Conservation (phyloP, 1,284 basidiomycete species). For the Puccinia hordei region DNA sequence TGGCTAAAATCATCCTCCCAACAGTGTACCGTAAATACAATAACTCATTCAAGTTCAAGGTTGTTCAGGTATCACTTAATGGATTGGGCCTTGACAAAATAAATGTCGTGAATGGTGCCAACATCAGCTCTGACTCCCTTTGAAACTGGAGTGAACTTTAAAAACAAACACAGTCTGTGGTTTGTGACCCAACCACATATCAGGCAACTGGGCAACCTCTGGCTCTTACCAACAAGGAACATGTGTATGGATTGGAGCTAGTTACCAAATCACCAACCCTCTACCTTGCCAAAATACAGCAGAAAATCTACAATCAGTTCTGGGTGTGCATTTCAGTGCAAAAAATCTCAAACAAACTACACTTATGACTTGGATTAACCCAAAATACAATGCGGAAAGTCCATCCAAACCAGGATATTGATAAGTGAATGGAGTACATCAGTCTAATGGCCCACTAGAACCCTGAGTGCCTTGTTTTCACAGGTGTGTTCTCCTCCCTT, state of each 20-base stretch:
- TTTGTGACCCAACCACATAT: too few species aligned
- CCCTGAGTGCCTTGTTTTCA: background rate
- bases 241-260: background rate
- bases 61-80: too few species aligned
- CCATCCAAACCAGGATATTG: background rate
- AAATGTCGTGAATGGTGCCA: too few species aligned
- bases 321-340: background rate
- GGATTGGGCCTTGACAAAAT: too few species aligned
- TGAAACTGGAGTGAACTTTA: too few species aligned
- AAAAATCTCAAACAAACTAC: conserved; percentile 15
- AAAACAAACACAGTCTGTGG: too few species aligned
- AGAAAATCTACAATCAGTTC: background rate
- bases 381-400: background rate
- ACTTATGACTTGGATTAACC: background rate
- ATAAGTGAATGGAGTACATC: background rate
- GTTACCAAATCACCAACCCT: too few species aligned
- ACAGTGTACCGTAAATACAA: too few species aligned
- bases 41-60: too few species aligned
- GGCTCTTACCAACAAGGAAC: background rate
- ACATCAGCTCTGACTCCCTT: too few species aligned
- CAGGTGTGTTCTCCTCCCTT: background rate
- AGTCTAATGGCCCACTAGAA: background rate
- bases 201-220: background rate
- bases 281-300: conserved; percentile 9
- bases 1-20: too few species aligned